Evolutionary conservation across 2,329 filamentous ascomycete genomes (phyloP), one percentile per base, ranked within the genome.

Genomic region (Juglanconis oblonga): DNA sequence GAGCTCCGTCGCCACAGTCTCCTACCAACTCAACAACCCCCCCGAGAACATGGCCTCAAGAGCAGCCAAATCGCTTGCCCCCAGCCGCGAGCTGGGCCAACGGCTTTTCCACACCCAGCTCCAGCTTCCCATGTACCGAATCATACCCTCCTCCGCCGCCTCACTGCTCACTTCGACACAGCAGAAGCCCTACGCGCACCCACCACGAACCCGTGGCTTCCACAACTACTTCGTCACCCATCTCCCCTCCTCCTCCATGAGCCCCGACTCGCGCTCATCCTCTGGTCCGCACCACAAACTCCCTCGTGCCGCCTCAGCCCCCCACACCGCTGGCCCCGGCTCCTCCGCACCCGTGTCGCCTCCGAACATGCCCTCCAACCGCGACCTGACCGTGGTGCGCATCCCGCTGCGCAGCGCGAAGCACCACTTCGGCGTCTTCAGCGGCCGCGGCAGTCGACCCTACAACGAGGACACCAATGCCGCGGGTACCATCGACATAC

Each of bases 161-260:
- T 32, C 51, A 17, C 24, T 11, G 11, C 14, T 33, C 31, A 50
- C 31, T n/a, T 2, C 24, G 45, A 13, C 38, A 5, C 57, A 57
- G 55, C 54, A 57, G 53, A 57, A 53, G 17, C 4, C 24, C 48
- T 40, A 57, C 53, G 40, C 54, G 52, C 45, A 48, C 44, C 38
- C 45, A 17, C 48, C 53, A 10, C 56, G 55, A 10, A 44, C 35
- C 61, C 82, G 84, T 52, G 73, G 75, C 64, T 98, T 98, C 74
- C 92, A 97, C 78, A 92, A 96, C 68, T 98, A 99, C 79, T 99
- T 99, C 74, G 91, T 98, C 62, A 97, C 95, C 8, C 92, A 97
- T 73, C 84, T 99, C 1, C 94, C 95, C 4, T 96, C 92, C 17
- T 96, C 92, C 13, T 97, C 93, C 3, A 82, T 97, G 49, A 91